phyloP scores from a whole-genome alignment of 1,139 yeast species.

The Protomyces inouyei region DNA sequence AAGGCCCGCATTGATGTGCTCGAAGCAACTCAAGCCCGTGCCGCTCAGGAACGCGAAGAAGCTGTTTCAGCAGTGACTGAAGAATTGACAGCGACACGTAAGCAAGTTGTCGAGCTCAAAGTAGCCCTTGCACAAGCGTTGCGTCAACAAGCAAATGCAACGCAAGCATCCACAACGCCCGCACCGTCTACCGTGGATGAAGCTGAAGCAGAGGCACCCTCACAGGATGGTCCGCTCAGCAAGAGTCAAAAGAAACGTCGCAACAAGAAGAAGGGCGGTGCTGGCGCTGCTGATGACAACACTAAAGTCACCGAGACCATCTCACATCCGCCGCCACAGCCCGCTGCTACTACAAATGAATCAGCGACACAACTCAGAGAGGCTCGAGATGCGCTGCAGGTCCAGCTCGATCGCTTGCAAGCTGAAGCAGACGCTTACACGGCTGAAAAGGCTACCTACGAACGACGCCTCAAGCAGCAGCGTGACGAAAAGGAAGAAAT shows the following conservation, averaged over 20 bases:
- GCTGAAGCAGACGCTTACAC: constrained; percentile 8
- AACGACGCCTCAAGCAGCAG: constrained; percentile 1
- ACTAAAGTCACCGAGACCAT: constrained; percentile 8
- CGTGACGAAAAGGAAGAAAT: constrained; percentile 40
- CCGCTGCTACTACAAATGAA: background rate
- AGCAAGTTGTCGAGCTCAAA: constrained; percentile 19
- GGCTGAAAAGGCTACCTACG: background rate
- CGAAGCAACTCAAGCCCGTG: background rate
- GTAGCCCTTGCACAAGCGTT: constrained; percentile 5
- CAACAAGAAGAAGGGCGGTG: constrained; percentile 32
- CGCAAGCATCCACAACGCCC: background rate
- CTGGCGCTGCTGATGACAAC: constrained; percentile 17
- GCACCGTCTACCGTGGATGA: background rate
- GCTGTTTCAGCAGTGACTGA: background rate
- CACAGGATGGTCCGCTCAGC: constrained; percentile 25
- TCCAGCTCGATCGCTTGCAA: constrained; percentile 2
- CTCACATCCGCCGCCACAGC: background rate
- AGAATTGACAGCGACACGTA: constrained; percentile 7
- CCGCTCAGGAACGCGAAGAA: background rate
- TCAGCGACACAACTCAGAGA: background rate
- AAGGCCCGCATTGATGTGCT: background rate
- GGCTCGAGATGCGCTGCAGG: background rate
- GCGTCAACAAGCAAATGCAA: background rate
- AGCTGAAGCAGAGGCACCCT: constrained; percentile 2
- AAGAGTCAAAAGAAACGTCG: constrained; percentile 34